Evolutionary conservation across 2,329 filamentous ascomycete species (phyloP).

Genomic region (Colletotrichum tofieldiae): DNA sequence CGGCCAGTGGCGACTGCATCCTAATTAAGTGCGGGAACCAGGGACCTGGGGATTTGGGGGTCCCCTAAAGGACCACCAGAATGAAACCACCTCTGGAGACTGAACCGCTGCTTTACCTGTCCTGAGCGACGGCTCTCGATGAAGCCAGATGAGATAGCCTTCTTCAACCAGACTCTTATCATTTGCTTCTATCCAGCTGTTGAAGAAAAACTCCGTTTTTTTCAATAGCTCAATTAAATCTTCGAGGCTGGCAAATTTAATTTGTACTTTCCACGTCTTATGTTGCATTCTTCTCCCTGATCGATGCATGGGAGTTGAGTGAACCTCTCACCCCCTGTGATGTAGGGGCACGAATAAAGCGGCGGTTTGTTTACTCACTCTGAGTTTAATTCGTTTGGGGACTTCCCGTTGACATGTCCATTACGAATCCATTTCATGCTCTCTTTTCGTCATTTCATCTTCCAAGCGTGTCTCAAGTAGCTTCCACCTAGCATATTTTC

Average conservation of each 20-base stretch:
- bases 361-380: conserved; percentile 41
- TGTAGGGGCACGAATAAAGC: conserved; percentile 27
- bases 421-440: conserved; percentile 29
- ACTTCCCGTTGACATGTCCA: conserved; percentile 8
- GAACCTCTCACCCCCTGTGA: background rate
- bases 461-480: conserved; percentile 6
- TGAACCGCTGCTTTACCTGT: conserved; percentile 35
- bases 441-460: conserved; percentile 27
- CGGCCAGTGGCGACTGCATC: conserved; percentile 13
- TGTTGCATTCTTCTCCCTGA: background rate
- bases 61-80: conserved; percentile 14
- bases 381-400: conserved; percentile 37
- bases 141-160: background rate
- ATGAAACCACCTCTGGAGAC: conserved; percentile 25
- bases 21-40: conserved; percentile 10
- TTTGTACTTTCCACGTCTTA: background rate
- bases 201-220: background rate
- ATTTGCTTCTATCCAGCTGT: background rate
- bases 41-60: conserved; percentile 20
- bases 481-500: background rate
- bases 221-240: background rate
- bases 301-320: background rate
- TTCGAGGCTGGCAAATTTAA: too few species aligned
- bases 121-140: background rate
- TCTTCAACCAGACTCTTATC: background rate